Percentiles rank a stretch among this genome's conserved stretches.
Evolutionary conservation across 1,139 yeast species (phyloP).

Genomic region (Suhomyces atakaporum): DNA sequence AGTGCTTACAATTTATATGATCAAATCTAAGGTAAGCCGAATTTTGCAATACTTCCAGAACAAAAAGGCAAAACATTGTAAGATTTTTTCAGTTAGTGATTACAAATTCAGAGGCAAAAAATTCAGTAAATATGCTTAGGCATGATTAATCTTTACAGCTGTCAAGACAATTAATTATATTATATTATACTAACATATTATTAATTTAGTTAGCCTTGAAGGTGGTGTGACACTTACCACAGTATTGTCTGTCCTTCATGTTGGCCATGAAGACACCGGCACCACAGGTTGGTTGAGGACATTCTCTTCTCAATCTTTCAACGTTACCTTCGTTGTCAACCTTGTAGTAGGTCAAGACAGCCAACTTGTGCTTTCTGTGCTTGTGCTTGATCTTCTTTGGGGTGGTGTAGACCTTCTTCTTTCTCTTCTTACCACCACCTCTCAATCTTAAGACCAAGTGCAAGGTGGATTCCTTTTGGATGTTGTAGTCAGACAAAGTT

Average conservation of each 20-base stretch:
- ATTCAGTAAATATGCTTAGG: too few relatives aligned
- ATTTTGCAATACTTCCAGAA: too few relatives aligned
- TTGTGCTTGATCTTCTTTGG: constrained; percentile 99
- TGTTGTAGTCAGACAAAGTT: constrained; percentile 99
- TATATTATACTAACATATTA: too few relatives aligned
- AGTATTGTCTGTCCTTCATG: constrained; percentile 99
- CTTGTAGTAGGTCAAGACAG: constrained; percentile 99
- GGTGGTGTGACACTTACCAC: constrained; percentile 99
- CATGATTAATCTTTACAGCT: too few relatives aligned
- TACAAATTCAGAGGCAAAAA: too few relatives aligned
- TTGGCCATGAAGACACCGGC: constrained; percentile 99
- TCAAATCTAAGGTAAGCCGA: too few relatives aligned
- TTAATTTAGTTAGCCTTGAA: constrained; percentile 62
- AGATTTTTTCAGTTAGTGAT: too few relatives aligned
- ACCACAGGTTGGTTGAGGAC: constrained; percentile 93
- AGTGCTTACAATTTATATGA: too few relatives aligned
- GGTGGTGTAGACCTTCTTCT: constrained; percentile 99
- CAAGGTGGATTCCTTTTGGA: constrained; percentile 98
- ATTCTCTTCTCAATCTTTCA: constrained; percentile 98
- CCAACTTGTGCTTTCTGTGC: constrained; percentile 99
- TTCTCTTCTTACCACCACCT: constrained; percentile 99
- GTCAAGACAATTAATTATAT: constrained; percentile 5
- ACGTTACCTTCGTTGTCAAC: constrained; percentile 98
- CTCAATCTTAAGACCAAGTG: constrained; percentile 98
- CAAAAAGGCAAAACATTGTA: too few relatives aligned